phyloP scores from a whole-genome alignment of 2,329 filamentous ascomycete genomes.

The Pezicula carpinea region DNA sequence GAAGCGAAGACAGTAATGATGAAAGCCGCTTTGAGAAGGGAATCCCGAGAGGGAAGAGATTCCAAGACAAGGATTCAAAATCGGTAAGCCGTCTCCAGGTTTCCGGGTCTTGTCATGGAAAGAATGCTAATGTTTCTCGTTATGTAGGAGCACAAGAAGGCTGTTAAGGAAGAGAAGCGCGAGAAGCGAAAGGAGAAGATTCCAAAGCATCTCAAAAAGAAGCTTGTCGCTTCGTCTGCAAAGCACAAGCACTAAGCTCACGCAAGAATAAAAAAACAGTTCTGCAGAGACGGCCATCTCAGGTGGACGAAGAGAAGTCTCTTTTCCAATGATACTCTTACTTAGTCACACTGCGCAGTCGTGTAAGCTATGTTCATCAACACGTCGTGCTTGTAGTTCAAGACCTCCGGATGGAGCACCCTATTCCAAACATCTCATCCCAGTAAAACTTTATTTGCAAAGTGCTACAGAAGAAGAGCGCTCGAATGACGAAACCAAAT shows the following conservation, averaged over 20 bases:
- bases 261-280: not conserved
- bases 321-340: constrained; percentile 11
- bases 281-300: constrained; percentile 6
- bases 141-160: constrained; percentile 67
- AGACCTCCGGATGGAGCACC: not conserved
- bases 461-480: not conserved
- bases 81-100: constrained; percentile 45
- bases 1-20: constrained; percentile 39
- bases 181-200: constrained; percentile 94
- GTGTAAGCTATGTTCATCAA: too few species aligned
- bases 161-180: constrained; percentile 91
- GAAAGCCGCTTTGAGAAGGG: constrained; percentile 60
- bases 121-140: constrained; percentile 6
- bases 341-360: not conserved
- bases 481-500: constrained; percentile 27
- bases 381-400: too few species aligned
- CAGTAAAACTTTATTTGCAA: not conserved
- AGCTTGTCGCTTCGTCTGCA: constrained; percentile 55
- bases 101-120: not conserved
- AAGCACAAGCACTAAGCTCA: constrained; percentile 25
- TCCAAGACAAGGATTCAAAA: constrained; percentile 89
- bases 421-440: not conserved
- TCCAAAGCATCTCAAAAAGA: constrained; percentile 94
- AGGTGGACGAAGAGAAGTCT: constrained; percentile 17
- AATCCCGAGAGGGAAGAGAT: constrained; percentile 72